Evolutionary conservation across 495 filamentous ascomycete genomes (phyloP).

Genomic region (Entonaema liquescens): DNA sequence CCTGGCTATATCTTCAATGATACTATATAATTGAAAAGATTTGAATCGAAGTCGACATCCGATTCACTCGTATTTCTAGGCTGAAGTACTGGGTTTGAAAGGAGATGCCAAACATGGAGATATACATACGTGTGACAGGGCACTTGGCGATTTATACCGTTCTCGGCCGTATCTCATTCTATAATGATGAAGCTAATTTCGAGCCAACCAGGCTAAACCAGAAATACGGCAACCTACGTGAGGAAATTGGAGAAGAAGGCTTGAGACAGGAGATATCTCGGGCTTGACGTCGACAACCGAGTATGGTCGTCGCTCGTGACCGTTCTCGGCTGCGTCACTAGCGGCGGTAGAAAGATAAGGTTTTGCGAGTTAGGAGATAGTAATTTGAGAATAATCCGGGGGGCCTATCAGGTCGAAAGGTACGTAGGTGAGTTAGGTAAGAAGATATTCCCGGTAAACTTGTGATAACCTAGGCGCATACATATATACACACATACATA

Average conservation of each 20-base stretch:
- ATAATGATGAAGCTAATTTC: conserved; percentile 6
- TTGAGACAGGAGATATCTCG: conserved; percentile 38
- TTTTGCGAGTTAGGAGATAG: conserved; percentile 37
- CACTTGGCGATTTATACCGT: conserved; percentile 1
- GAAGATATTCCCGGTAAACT: conserved; percentile 15
- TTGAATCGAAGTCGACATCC: background rate
- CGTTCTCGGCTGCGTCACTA: conserved; percentile 41
- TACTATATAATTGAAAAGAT: background rate
- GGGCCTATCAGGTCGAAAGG: conserved; percentile 21
- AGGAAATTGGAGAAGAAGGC: conserved; percentile 3
- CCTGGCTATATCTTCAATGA: background rate
- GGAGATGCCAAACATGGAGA: conserved; percentile 1
- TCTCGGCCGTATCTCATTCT: conserved; percentile 16
- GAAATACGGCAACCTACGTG: conserved; percentile 5
- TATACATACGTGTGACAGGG: conserved; percentile 15
- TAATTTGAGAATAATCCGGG: background rate
- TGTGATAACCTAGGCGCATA: conserved; percentile 6
- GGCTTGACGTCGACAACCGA: conserved; percentile 11
- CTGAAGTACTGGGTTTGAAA: background rate
- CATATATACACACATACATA: background rate
- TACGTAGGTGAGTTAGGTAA: conserved; percentile 32
- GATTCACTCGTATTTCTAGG: background rate
- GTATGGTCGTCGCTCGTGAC: conserved; percentile 2
- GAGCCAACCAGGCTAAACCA: background rate
- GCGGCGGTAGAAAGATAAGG: conserved; percentile 40